These are phyloP conservation scores for Stropharia rugosoannulata DNA, from an alignment of 768 basidiomycete genomes.

Conservation along the genomic window DNA sequence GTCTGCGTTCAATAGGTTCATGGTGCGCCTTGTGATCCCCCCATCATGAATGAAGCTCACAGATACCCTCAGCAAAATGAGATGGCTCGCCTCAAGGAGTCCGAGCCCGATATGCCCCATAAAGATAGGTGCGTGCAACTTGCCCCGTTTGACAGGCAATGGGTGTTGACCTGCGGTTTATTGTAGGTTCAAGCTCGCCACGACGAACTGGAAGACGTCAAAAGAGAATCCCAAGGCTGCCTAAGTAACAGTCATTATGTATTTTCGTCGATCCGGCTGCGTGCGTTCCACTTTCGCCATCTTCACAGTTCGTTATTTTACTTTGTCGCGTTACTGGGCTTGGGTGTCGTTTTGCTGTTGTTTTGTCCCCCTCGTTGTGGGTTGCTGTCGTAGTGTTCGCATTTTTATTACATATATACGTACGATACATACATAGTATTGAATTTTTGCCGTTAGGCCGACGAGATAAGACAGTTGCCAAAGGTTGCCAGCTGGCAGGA, in stretches of 20 bases:
- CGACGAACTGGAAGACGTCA: conserved; percentile 75
- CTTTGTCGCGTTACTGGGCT: conserved; percentile 21
- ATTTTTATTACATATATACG: conserved; percentile 26
- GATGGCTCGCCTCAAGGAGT: conserved; percentile 76
- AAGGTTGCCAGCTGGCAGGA: conserved; percentile 16
- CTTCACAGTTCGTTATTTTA: conserved; percentile 20
- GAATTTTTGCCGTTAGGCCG: conserved; percentile 9
- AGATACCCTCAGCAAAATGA: conserved; percentile 58
- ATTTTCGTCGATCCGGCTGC: neutral
- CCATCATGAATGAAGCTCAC: neutral
- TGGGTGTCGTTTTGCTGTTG: conserved; percentile 20
- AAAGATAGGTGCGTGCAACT: conserved; percentile 59
- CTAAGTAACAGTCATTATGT: conserved; percentile 15
- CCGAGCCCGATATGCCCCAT: conserved; percentile 69
- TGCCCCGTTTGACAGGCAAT: neutral
- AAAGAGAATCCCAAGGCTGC: conserved; percentile 59
- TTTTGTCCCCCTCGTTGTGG: conserved; percentile 16
- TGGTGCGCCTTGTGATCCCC: conserved; percentile 32
- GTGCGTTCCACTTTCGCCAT: conserved; percentile 7
- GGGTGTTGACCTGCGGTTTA: neutral
- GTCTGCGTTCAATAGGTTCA: conserved; percentile 76
- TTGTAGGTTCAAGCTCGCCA: conserved; percentile 68
- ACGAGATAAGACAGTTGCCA: conserved; percentile 1
- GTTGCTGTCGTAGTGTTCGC: conserved; percentile 22
- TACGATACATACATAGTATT: conserved; percentile 20